Base-by-base conservation (phyloP, 1,139 yeast genomes). In the Sugiyamaella castrensis region DNA sequence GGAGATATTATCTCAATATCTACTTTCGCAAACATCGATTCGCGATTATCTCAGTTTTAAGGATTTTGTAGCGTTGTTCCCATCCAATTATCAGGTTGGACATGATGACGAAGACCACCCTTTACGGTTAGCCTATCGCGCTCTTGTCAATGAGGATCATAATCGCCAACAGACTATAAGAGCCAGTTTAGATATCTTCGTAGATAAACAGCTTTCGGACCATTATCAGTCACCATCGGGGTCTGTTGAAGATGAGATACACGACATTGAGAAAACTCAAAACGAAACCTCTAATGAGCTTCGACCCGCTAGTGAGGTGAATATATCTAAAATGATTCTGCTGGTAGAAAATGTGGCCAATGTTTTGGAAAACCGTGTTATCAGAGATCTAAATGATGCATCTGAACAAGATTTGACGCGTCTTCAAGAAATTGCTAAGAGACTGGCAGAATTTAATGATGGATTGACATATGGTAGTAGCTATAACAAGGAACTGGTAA, bases 21-120 rank as follows among this genome's bases (percentile, higher is more conserved):
- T 59, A 41, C 53, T 54, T 6, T 43, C 53, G 13, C 56, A 57
- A 40, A 57, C 63, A 5, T 49, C 59, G 2, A 33, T 58, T 16
- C 46, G 53, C 8, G 59, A 58, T 34, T 48, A 50, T 19, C 30
- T 52, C 13, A 37, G 55, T 2, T 51, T 46, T 33, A 46, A 46
- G 11, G 53, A 57, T 31, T 57, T 55, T 40, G 37, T 44, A 12
- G 41, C 39, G 8, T 49, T 55, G n/a, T 48, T 48, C n/a, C 53
- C 52, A 8, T 16, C 47, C 24, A 39, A 35, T 29, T 4, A 16
- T 19, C 40, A 36, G 4, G 11, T 9, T 28, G 40, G 35, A 28
- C 33, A 28, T 26, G 28, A 11, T 6, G 26, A 34, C 13, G 39
- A 34, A 8, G 13, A 24, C 11, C 15, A 38, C 16, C 10, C 19